These are phyloP conservation scores for Amaranthus cruentus DNA, from an alignment of 148 eudicot species.

Conservation along the genomic window DNA sequence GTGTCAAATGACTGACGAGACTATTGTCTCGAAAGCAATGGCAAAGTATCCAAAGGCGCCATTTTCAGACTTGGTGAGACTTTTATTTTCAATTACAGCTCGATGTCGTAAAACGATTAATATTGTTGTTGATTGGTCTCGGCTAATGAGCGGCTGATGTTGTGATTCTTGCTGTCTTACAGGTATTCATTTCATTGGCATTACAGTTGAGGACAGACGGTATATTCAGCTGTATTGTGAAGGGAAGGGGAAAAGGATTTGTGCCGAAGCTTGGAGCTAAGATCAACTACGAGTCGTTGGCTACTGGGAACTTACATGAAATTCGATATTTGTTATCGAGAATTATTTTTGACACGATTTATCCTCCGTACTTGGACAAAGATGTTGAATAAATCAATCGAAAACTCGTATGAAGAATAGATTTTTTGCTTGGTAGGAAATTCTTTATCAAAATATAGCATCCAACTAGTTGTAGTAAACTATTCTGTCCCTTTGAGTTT, in stretches of 20 bases:
- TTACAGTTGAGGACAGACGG: conserved; percentile 22
- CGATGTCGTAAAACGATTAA: background rate
- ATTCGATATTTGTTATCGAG: conserved; percentile 24
- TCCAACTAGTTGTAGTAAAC: too few relatives aligned
- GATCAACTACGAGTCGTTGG: conserved; percentile 29
- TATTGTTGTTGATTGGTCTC: background rate
- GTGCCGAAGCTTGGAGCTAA: conserved; percentile 19
- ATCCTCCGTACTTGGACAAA: conserved; percentile 23
- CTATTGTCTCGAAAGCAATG: conserved; percentile 29
- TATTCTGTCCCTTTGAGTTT: too few relatives aligned
- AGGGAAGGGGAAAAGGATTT: conserved; percentile 24
- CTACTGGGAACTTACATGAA: conserved; percentile 25
- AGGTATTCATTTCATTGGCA: conserved; percentile 30
- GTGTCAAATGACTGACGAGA: conserved; percentile 23
- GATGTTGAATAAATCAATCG: background rate
- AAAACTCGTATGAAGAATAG: background rate
- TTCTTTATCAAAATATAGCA: background rate
- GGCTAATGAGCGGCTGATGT: background rate
- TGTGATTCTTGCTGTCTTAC: background rate
- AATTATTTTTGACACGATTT: conserved; percentile 28
- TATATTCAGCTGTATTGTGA: conserved; percentile 27
- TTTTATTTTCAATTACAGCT: background rate
- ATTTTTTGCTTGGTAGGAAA: background rate
- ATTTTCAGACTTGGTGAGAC: conserved; percentile 21
- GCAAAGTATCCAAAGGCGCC: conserved; percentile 33